phyloP scores from a whole-genome alignment of 768 basidiomycete genomes.

The Calocera viscosa region DNA sequence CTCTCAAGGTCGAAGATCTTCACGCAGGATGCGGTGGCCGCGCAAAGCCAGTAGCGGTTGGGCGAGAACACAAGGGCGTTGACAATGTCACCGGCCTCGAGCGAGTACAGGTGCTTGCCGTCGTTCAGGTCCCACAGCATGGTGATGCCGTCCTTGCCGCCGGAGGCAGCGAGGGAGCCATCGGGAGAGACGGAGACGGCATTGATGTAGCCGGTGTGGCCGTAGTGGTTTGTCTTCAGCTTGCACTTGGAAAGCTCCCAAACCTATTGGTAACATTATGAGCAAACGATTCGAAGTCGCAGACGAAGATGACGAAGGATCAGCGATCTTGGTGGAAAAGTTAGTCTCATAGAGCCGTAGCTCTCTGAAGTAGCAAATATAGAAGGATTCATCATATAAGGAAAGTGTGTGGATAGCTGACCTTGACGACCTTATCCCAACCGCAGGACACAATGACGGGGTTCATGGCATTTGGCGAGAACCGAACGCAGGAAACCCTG shows the following conservation, averaged over 20 bases:
- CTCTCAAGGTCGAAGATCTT: conserved; percentile 99
- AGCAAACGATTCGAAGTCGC: conserved; percentile 8
- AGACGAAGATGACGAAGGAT: conserved; percentile 25
- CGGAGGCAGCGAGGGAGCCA: conserved; percentile 95
- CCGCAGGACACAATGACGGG: conserved; percentile 98
- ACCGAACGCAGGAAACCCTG: conserved; percentile 98
- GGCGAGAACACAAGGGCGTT: conserved; percentile 99
- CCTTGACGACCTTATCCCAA: conserved; percentile 99
- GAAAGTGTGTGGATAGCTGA: conserved; percentile 31
- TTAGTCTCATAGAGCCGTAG: conserved; percentile 55
- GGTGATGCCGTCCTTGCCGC: conserved; percentile 98
- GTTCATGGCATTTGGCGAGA: conserved; percentile 94
- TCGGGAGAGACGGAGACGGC: conserved; percentile 97
- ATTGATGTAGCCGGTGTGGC: conserved; percentile 99
- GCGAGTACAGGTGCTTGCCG: conserved; percentile 99
- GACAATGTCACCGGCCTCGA: conserved; percentile 96
- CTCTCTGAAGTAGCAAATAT: conserved; percentile 92
- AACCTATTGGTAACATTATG: conserved; percentile 44
- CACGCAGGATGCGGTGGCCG: conserved; percentile 91
- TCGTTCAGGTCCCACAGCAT: conserved; percentile 99
- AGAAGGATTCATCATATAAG: conserved; percentile 36
- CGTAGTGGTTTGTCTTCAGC: conserved; percentile 99
- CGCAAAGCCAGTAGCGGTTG: conserved; percentile 99
- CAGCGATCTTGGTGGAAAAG: conserved; percentile 78
- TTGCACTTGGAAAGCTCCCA: conserved; percentile 99